Base-by-base conservation (phyloP, 2,329 filamentous ascomycete species). In the Xylaria sp. region DNA sequence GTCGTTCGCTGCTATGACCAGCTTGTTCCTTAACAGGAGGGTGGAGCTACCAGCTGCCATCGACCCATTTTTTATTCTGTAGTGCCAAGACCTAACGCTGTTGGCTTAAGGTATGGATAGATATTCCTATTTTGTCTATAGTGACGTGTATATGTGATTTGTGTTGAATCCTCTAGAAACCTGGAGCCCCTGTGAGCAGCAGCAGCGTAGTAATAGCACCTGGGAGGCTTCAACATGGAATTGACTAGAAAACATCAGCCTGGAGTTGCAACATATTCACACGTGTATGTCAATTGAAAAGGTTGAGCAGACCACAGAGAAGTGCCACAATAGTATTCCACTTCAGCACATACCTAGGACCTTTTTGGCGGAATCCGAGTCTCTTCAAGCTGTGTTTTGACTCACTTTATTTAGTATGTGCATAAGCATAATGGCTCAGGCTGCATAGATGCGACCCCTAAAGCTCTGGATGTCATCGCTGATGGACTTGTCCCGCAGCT, bases 111-210 rank as follows among this genome's bases (percentile, higher is more conserved):
- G 63, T 20, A 50, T 50, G 51, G 15, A 18, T 23, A 41, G 9
- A 57, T 62, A 32, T 46, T 50, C 63, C 46, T 51, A 32, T 55
- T 23, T 55, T 18, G 50, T 20, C 34, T 51, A 6, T 58, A 37
- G 55, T 58, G 55, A 58, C 23, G 56, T 58, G 39, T 46, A 46
- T 57, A 34, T 25, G 54, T 57, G 54, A 57, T 57, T 57, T 57
- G 55, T 58, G 39, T 58, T 46, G 3, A 23, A 4, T 10, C 55
- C 55, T 13, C 18, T 5, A 39, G 28, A 10, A 34, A 8, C 18
- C 34, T 18, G 15, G 44, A 39, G 15, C 52, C 39, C 15, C 56
- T 15, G 39, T 58, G 25, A 28, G 23, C 39, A 41, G 10, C 3
- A 15, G 23, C 12, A 7, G 5, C 15, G 37, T 57, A 28, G 20